phyloP scores from a whole-genome alignment of 345 rosid genomes.

The Psidium guajava region DNA sequence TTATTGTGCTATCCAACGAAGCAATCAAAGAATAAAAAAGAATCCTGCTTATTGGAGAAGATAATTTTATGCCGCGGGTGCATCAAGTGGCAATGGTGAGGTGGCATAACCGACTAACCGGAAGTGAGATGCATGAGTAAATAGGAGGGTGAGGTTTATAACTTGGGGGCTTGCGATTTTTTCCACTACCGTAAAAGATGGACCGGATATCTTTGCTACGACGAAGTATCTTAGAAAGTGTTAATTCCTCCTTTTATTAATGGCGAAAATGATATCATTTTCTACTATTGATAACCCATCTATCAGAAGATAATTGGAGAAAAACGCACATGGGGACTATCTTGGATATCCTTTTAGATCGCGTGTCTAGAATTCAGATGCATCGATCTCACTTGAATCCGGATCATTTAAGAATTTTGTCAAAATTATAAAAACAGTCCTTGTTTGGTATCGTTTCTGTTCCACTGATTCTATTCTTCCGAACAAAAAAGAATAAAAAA shows the following conservation, averaged over 20 bases:
- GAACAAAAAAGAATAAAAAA: too few species aligned
- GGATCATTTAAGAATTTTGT: background rate
- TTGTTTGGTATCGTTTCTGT: background rate
- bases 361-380: background rate
- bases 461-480: too few species aligned
- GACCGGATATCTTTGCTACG: background rate
- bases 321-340: accelerated
- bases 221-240: background rate
- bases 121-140: background rate
- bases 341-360: background rate
- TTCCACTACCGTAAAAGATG: too few species aligned
- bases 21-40: background rate
- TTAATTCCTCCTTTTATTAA: background rate
- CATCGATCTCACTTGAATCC: background rate
- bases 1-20: background rate
- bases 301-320: background rate
- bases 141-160: background rate
- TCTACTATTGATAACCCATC: background rate
- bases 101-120: too few species aligned
- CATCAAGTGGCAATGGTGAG: too few species aligned
- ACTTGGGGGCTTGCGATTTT: background rate
- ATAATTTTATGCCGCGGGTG: too few species aligned
- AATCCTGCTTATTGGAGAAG: background rate
- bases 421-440: background rate
- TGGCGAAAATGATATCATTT: background rate